phyloP scores from a whole-genome alignment of 768 basidiomycete genomes.

The Russula griseocarnosa region DNA sequence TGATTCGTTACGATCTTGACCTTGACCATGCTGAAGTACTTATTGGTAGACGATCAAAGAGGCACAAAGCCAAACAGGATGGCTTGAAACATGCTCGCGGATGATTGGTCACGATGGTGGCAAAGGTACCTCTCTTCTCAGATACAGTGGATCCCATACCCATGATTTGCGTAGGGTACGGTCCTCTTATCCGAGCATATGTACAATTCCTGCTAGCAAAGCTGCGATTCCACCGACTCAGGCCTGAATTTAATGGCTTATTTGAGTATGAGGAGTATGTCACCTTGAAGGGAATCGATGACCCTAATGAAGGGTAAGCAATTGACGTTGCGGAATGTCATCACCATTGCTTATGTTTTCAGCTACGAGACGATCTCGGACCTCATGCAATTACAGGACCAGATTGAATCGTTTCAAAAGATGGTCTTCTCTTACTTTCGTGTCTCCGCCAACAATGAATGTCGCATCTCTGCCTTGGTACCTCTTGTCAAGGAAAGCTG shows the following conservation, averaged over 20 bases:
- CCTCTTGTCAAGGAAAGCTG: slow-evolving; percentile 98
- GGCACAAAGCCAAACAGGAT: slow-evolving; percentile 92
- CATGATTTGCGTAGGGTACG: slow-evolving; percentile 62
- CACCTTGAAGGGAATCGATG: slow-evolving; percentile 93
- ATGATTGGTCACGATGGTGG: slow-evolving; percentile 77
- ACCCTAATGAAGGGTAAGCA: slow-evolving; percentile 96
- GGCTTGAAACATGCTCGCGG: slow-evolving; percentile 95
- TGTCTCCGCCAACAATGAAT: slow-evolving; percentile 91
- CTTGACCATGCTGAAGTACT: slow-evolving; percentile 22
- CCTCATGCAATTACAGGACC: slow-evolving; percentile 96
- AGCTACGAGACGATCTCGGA: slow-evolving; percentile 96
- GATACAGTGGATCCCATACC: not conserved
- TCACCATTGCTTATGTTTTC: slow-evolving; percentile 8
- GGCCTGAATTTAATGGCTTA: slow-evolving; percentile 96
- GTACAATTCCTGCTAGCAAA: slow-evolving; percentile 95
- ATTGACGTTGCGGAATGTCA: not conserved
- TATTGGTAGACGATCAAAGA: slow-evolving; percentile 82
- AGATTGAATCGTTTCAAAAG: slow-evolving; percentile 98
- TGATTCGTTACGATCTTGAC: slow-evolving; percentile 28
- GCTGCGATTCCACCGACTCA: slow-evolving; percentile 89
- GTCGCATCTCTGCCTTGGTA: slow-evolving; percentile 91
- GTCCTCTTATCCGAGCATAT: slow-evolving; percentile 88
- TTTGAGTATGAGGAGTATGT: slow-evolving; percentile 99
- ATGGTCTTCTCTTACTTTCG: slow-evolving; percentile 95
- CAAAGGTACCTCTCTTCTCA: slow-evolving; percentile 51